Evolutionary conservation across 495 filamentous ascomycete species (phyloP), one percentile per base, ranked within the genome.

Genomic region (Halenospora varia): DNA sequence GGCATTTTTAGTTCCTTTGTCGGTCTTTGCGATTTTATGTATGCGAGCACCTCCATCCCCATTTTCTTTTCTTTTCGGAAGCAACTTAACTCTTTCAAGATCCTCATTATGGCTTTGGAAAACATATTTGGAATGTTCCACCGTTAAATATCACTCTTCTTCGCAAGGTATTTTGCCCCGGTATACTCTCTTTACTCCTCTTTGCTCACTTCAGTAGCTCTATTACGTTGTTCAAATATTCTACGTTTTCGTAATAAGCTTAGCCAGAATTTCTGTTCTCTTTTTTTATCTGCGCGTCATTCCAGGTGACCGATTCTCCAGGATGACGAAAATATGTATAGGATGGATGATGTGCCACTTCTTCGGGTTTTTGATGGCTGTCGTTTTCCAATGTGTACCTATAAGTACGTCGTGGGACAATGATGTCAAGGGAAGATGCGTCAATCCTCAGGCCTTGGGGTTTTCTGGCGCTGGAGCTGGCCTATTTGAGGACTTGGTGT

Each of bases 231-330:
- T 61, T 50, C 70, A 75, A 53, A 48, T 68, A 1, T 41, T 76
- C 25, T 75, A 77, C 57, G 58, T 71, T 20, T 60, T 70, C 39
- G 62, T 71, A 40, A 65, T 79, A 23, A 61, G 68, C n/a, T 59
- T 77, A 17, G 73, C 73, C 26, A 80, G 80, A 53, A 57, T 78
- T 22, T 76, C 75, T 26, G 75, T 80, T 29, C 72, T 80, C 15
- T 71, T 71, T 59, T 79, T 81, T 62, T 81, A 81, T 64, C 69
- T 80, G 22, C 75, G 76, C 41, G 71, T 80, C 46, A 80, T 80
- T 51, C 72, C 75, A 35, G 67, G 73, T 25, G 50, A 53, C 1
- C 65, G 62, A 1, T 75, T 81, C 44, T 75, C 68, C 22, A 17
- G 62, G 8, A 25, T 68, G n/a, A 59, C 59, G n/a, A 61, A 66